Percentiles rank a stretch among this genome's conserved stretches.
Conservation (phyloP, 192 early-diverging fungal species). For the Neocallimastix lanati region DNA sequence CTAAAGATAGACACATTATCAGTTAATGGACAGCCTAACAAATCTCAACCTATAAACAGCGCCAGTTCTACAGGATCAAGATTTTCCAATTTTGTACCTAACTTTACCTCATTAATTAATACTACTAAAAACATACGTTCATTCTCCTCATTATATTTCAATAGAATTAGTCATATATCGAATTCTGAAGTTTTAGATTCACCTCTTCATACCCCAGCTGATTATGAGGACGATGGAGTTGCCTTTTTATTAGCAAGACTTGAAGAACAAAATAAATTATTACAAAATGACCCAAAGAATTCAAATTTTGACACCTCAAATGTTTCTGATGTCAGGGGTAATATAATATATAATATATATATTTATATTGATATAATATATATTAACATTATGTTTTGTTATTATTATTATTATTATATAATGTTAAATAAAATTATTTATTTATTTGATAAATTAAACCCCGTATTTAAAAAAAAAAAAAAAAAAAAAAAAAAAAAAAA, state of each 20-base stretch:
- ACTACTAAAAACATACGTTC: not conserved
- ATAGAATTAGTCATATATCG: not conserved
- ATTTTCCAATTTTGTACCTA: not conserved
- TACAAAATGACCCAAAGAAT: not conserved
- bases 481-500: too few relatives aligned
- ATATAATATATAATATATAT: not conserved
- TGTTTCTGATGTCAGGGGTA: conserved; percentile 39
- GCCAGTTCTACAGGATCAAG: not conserved
- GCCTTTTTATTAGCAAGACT: conserved; percentile 7
- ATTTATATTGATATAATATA: too few relatives aligned
- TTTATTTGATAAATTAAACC: too few relatives aligned
- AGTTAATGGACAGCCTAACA: not conserved
- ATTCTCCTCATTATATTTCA: not conserved
- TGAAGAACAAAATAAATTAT: not conserved
- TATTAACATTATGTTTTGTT: too few relatives aligned
- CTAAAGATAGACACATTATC: not conserved
- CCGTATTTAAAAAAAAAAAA: too few relatives aligned
- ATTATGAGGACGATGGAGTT: not conserved
- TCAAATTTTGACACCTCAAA: not conserved
- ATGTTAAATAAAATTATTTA: too few relatives aligned
- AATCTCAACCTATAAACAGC: not conserved
- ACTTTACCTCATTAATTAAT: not conserved
- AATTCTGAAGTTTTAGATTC: not conserved
- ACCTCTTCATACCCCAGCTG: not conserved
- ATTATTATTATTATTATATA: too few relatives aligned